A percentile compares a stretch with the other conserved stretches of the same genome.
These are phyloP conservation scores for Xanthoparmelia taractica DNA, from an alignment of 495 filamentous ascomycete genomes.

Conservation along the genomic window DNA sequence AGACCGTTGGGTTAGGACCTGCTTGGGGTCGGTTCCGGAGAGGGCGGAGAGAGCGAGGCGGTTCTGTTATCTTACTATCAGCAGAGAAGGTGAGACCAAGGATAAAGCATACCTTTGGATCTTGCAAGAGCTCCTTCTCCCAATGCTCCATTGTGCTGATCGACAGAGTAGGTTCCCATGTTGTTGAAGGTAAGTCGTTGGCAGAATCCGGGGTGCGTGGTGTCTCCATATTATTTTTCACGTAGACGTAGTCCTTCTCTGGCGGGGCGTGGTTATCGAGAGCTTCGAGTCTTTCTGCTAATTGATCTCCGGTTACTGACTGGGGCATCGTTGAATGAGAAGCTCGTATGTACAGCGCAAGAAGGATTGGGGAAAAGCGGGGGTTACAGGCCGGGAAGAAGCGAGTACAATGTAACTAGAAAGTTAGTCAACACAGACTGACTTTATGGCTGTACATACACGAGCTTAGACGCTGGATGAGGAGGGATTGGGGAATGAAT, in stretches of 20 bases:
- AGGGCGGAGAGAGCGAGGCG: constrained; percentile 64
- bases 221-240: constrained; percentile 27
- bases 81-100: not conserved
- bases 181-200: constrained; percentile 5
- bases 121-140: constrained; percentile 53
- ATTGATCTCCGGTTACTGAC: constrained; percentile 5
- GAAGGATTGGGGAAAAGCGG: not conserved
- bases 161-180: constrained; percentile 33
- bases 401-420: not conserved
- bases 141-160: constrained; percentile 43
- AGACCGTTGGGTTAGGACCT: constrained; percentile 43
- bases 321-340: constrained; percentile 14
- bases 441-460: too few species aligned
- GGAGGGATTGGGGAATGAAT: too few species aligned
- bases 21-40: constrained; percentile 46
- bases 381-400: not conserved
- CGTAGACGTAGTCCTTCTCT: constrained; percentile 45
- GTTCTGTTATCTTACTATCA: constrained; percentile 36
- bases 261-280: constrained; percentile 4
- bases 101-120: constrained; percentile 47
- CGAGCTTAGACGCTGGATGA: too few species aligned
- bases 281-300: constrained; percentile 15
- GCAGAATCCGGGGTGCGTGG: constrained; percentile 2
- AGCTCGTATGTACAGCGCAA: constrained; percentile 2
- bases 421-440: not conserved